Evolutionary conservation across 1,284 basidiomycete genomes (phyloP).

Genomic region (Neotropicomus parvogracilis): DNA sequence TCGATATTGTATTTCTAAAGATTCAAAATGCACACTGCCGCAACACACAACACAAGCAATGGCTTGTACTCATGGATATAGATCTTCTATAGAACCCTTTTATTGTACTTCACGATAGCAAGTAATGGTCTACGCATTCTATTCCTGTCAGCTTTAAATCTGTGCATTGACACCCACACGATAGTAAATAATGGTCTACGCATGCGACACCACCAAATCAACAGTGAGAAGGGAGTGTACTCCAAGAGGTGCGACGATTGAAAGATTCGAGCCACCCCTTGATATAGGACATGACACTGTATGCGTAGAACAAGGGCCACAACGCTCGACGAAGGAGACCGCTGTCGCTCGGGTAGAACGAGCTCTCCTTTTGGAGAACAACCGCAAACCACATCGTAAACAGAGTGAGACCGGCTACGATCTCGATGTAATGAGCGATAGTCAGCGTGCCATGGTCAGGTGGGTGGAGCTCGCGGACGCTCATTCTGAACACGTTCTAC

Average conservation of each 20-base stretch:
- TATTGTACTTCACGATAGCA: too few relatives aligned
- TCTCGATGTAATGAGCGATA: constrained; percentile 12
- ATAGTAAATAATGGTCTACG: too few relatives aligned
- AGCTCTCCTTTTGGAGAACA: constrained; percentile 13
- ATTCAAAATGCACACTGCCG: too few relatives aligned
- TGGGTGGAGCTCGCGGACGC: constrained; percentile 6
- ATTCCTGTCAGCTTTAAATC: too few relatives aligned
- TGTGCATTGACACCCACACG: too few relatives aligned
- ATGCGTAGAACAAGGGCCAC: constrained; percentile 19
- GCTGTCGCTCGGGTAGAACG: constrained; percentile 11
- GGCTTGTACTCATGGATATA: too few relatives aligned
- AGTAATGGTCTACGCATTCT: too few relatives aligned
- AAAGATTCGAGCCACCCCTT: neutral
- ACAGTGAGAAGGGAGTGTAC: neutral
- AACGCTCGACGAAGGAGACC: constrained; percentile 10
- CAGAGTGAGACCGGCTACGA: constrained; percentile 7
- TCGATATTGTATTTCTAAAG: too few relatives aligned
- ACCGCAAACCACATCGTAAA: constrained; percentile 19
- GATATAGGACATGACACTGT: neutral
- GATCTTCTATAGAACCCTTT: too few relatives aligned
- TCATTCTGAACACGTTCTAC: constrained; percentile 33
- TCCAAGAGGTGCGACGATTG: neutral
- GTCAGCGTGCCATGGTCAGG: neutral
- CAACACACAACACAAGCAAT: too few relatives aligned
- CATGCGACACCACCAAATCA: too few relatives aligned